Evolutionary conservation across 441 rosid species (phyloP), one percentile per base, ranked within the genome.

Genomic region (Euphorbia corollata): DNA sequence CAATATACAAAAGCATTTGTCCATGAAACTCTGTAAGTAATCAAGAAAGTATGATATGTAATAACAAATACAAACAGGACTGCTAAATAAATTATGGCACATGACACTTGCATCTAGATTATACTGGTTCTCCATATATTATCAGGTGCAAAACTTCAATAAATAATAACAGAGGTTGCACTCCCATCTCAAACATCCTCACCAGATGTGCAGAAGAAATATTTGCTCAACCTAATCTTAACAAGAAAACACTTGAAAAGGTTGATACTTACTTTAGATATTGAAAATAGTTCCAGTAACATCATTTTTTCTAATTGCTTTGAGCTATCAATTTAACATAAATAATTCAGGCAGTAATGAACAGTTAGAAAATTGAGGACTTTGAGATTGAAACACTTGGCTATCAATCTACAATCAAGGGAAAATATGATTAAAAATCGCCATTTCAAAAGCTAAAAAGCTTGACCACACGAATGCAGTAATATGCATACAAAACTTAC

Each of bases 401-500:
- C 32, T 27, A 4, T 27, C 32, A 27, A 27, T 27, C 32, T 27
- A 12, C 11, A 61, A 45, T 15, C 53, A 56, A 16, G 5, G 24
- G 6, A 2, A 16, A 22, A 8, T 30, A 32, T 47, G 0, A 23
- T 27, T 27, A 27, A 27, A 27, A 27, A 27, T 1, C 4, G 4
- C 32, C 32, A 27, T 27, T 27, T 27, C 32, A 27, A 27, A 27
- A 27, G 32, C 32, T 27, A 27, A 27, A 1, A 4, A 27, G 32
- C 32, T 27, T 27, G 32, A 27, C 32, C 32, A 27, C 2, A 27
- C 1, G 51, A 62, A 68, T n/a, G 27, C 20, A 51, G 56, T 51
- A 51, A n/a, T 19, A 19, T 51, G 47, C 57, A 69, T 8, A 59
- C 67, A 47, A 11, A 68, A 72, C 94, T 80, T 82, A 95, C 99